Base-by-base conservation (phyloP, 176 grass and related monocot genomes). In the Phoenix roebelenii region DNA sequence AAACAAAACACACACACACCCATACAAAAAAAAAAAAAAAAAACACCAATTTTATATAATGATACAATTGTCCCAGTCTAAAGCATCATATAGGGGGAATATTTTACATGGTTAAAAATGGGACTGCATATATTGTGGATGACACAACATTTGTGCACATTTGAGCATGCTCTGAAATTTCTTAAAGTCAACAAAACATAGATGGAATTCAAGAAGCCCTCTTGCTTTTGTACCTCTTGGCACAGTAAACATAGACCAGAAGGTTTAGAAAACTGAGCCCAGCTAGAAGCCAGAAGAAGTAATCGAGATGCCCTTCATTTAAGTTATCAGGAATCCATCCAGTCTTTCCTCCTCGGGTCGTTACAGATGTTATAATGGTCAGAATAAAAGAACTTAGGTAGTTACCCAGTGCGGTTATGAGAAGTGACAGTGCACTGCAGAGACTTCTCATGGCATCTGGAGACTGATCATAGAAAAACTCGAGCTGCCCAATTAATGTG, bases 251-350 rank as follows among this genome's bases (percentile, higher is more conserved):
- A 70, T 95, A 95, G 35, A 95, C 15, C 30, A 82, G 28, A 39
- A 88, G 29, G 66, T 94, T 94, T 18, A 82, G 22, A 54, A 85
- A 79, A 24, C 89, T 85, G 52, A 94, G 62, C 19, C 77, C 89
- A 15, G 84, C 84, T 15, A 94, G 56, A 16, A 94, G 81, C 89
- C 84, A 94, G 77, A 94, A 94, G 77, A 85, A 94, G 52, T 94
- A 71, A 68, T 94, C 89, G 9, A 94, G 81, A 16, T 82, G 89
- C 0, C 89, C 89, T 61, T 88, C 15, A 24, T 94, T 94, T 74
- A 94, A 26, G 67, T 94, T 94, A 72, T 94, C 89, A 30, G 89
- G 89, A 18, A 94, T 94, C 89, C 89, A 94, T 64, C 84, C 89
- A 52, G 68, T 26, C 5, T 49, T 88, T 18, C 89, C 84, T 56